phyloP scores from a whole-genome alignment of 1,139 yeast genomes.

The Hyphopichia buzzinii region DNA sequence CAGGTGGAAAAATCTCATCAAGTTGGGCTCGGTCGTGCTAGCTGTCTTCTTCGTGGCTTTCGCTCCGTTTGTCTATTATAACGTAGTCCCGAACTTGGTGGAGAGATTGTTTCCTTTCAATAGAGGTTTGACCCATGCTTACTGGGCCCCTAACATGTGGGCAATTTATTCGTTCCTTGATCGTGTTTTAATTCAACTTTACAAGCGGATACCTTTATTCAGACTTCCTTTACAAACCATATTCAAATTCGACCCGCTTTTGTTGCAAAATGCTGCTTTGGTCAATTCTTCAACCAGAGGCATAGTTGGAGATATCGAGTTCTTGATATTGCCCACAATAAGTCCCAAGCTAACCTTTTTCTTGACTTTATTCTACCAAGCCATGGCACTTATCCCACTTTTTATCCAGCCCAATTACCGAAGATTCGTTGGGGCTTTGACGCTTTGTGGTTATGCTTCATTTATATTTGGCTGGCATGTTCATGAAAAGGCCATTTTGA shows the following conservation, averaged over 20 bases:
- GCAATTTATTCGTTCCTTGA: slow-evolving; percentile 89
- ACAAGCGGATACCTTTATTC: slow-evolving; percentile 44
- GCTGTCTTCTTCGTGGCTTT: slow-evolving; percentile 67
- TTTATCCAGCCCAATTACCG: slow-evolving; percentile 71
- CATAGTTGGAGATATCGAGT: slow-evolving; percentile 84
- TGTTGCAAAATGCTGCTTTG: slow-evolving; percentile 22
- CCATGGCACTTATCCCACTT: slow-evolving; percentile 73
- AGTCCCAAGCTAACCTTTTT: slow-evolving; percentile 75
- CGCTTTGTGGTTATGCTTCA: slow-evolving; percentile 88
- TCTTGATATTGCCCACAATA: slow-evolving; percentile 76
- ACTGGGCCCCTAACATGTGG: slow-evolving; percentile 99
- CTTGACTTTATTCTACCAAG: slow-evolving; percentile 78
- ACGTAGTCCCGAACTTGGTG: slow-evolving; percentile 63
- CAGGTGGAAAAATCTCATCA: slow-evolving; percentile 57
- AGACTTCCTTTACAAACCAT: slow-evolving; percentile 32
- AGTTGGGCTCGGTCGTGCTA: slow-evolving; percentile 66
- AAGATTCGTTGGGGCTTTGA: slow-evolving; percentile 78
- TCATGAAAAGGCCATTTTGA: slow-evolving; percentile 91
- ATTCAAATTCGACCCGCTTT: slow-evolving; percentile 32
- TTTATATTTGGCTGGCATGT: slow-evolving; percentile 98
- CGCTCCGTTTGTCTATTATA: slow-evolving; percentile 71
- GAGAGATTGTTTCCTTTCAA: slow-evolving; percentile 86
- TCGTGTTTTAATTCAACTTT: slow-evolving; percentile 59
- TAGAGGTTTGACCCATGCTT: slow-evolving; percentile 94
- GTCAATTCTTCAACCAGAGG: slow-evolving; percentile 70